These are phyloP conservation scores for Kalmusia sp. DNA, from an alignment of 2,329 filamentous ascomycete genomes.

Conservation along the genomic window DNA sequence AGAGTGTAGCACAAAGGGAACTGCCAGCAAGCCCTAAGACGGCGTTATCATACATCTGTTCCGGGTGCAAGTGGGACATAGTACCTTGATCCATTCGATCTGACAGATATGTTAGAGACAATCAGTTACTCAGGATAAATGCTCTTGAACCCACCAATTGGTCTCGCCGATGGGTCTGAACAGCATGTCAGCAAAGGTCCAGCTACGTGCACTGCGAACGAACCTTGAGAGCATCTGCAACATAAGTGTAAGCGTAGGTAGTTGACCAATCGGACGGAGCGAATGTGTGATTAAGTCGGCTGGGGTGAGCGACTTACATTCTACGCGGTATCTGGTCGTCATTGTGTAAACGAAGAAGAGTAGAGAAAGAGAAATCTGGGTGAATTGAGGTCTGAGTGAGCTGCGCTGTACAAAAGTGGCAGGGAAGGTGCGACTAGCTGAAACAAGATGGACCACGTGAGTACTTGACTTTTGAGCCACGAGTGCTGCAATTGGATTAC, in stretches of 20 bases:
- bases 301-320: conserved; percentile 38
- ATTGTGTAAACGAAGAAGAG: conserved; percentile 28
- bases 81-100: conserved; percentile 91
- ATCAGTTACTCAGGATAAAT: neutral
- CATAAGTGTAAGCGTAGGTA: conserved; percentile 24
- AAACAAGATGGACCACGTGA: conserved; percentile 19
- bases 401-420: conserved; percentile 28
- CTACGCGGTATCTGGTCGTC: conserved; percentile 52
- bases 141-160: conserved; percentile 74
- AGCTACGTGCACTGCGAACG: conserved; percentile 23
- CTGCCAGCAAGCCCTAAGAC: conserved; percentile 71
- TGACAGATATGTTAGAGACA: conserved; percentile 32
- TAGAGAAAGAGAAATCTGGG: conserved; percentile 10
- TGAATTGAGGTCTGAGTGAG: conserved; percentile 6
- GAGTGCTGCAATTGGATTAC: conserved; percentile 5
- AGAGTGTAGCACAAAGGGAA: conserved; percentile 95
- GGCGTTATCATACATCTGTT: neutral
- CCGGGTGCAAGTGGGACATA: neutral
- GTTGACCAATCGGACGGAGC: neutral
- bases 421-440: conserved; percentile 34
- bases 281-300: neutral
- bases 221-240: conserved; percentile 69
- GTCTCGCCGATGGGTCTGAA: conserved; percentile 87
- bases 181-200: conserved; percentile 23
- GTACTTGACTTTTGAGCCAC: neutral